Percentiles rank a stretch among this genome's conserved stretches.
phyloP scores from a whole-genome alignment of 192 early-diverging fungal genomes.

The Rhizophagus clarus region DNA sequence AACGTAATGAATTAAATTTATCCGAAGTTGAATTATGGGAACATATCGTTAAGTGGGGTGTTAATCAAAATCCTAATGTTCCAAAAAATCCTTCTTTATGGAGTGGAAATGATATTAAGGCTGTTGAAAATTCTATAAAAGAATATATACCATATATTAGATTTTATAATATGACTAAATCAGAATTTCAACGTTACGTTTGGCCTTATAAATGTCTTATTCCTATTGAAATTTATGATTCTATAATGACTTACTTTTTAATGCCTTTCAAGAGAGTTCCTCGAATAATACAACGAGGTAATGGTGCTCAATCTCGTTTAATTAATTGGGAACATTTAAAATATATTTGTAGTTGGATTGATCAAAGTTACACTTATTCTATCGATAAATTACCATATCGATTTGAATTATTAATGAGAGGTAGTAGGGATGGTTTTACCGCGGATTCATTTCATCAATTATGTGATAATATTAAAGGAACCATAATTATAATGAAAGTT shows the following conservation, averaged over 20 bases:
- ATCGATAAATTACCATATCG: slow-evolving; percentile 1
- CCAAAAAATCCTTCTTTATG: background rate
- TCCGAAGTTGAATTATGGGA: background rate
- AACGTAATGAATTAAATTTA: slow-evolving; percentile 2
- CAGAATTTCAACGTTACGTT: background rate
- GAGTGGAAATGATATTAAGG: background rate
- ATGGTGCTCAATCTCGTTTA: background rate
- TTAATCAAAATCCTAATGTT: background rate
- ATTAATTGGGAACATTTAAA: background rate
- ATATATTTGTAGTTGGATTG: background rate
- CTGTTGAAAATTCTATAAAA: background rate
- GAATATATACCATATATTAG: background rate
- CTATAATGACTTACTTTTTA: background rate
- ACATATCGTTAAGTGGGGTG: background rate
- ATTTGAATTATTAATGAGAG: background rate
- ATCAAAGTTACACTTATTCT: background rate
- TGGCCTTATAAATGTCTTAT: background rate
- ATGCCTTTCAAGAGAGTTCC: background rate
- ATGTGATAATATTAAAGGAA: background rate
- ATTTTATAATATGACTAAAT: background rate
- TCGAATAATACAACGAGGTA: background rate
- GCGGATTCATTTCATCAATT: background rate
- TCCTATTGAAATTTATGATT: background rate
- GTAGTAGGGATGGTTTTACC: slow-evolving; percentile 9
- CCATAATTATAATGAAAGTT: background rate